phyloP scores from a whole-genome alignment of 73 alveolate genomes.

The Paramecium pentaurelia region DNA sequence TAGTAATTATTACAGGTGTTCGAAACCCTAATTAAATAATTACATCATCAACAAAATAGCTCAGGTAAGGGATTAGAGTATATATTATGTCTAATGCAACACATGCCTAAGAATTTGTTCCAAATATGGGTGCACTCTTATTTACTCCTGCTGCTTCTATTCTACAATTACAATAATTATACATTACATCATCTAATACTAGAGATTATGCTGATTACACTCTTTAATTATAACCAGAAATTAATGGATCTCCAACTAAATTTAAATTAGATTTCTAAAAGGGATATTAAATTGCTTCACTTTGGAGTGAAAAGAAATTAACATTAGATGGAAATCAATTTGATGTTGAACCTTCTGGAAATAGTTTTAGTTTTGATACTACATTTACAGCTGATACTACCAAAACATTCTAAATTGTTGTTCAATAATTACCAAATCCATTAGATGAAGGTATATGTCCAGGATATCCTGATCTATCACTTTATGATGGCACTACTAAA shows the following conservation, averaged over 20 bases:
- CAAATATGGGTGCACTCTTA: neutral
- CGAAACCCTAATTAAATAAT: slow-evolving; percentile 7
- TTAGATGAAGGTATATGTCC: slow-evolving; percentile 61
- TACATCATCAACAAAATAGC: neutral
- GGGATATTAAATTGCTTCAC: slow-evolving; percentile 46
- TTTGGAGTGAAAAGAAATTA: slow-evolving; percentile 41
- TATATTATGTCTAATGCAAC: slow-evolving; percentile 26
- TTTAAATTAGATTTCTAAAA: slow-evolving; percentile 15
- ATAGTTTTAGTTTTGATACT: neutral
- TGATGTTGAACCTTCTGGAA: neutral
- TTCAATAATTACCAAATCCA: slow-evolving; percentile 52
- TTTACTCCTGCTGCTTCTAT: slow-evolving; percentile 49
- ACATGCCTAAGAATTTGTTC: slow-evolving; percentile 48
- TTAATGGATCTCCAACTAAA: neutral
- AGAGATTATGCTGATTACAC: slow-evolving; percentile 52
- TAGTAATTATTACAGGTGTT: neutral
- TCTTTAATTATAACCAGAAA: neutral
- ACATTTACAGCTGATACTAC: neutral
- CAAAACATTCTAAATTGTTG: neutral
- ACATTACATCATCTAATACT: slow-evolving; percentile 14
- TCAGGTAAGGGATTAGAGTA: neutral
- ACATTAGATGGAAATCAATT: neutral
- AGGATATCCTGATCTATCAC: slow-evolving; percentile 51
- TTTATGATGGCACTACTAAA: slow-evolving; percentile 26
- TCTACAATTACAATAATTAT: slow-evolving; percentile 2